These are phyloP conservation scores for Euclidium syriacum DNA, from an alignment of 345 rosid genomes.

Conservation along the genomic window DNA sequence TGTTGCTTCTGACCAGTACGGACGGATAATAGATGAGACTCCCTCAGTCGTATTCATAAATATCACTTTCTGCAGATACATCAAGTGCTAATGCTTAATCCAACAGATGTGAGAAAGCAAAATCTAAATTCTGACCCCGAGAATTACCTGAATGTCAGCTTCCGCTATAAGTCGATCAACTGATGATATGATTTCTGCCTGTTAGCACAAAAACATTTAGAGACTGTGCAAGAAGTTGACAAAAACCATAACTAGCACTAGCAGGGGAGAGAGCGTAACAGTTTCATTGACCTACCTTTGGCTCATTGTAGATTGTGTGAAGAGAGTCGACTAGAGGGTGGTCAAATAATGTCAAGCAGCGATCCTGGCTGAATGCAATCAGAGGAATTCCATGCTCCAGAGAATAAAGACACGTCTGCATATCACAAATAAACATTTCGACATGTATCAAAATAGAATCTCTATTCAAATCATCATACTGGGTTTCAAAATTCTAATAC, in stretches of 20 bases:
- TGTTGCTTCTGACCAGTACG: conserved; percentile 85
- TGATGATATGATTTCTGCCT: conserved; percentile 90
- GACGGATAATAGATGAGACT: conserved; percentile 55
- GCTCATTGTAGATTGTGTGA: conserved; percentile 71
- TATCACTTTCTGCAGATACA: conserved; percentile 56
- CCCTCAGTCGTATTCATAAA: conserved; percentile 73
- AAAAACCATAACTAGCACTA: background rate
- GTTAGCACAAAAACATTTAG: conserved; percentile 20
- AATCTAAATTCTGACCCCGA: background rate
- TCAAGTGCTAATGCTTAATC: background rate
- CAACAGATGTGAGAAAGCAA: background rate
- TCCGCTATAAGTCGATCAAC: conserved; percentile 64
- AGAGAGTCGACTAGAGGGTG: conserved; percentile 77
- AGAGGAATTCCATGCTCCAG: conserved; percentile 79
- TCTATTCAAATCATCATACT: too few species aligned
- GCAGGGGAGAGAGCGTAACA: background rate
- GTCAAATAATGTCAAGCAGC: conserved; percentile 79
- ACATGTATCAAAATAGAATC: background rate
- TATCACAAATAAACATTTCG: background rate
- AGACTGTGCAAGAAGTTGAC: conserved; percentile 1
- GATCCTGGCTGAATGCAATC: conserved; percentile 75
- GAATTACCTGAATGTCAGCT: conserved; percentile 78
- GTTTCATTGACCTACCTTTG: conserved; percentile 52
- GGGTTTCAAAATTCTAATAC: background rate
- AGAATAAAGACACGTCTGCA: conserved; percentile 75